Base-by-base conservation (phyloP, 2,329 filamentous ascomycete species). In the Hyphodiscus sp. region DNA sequence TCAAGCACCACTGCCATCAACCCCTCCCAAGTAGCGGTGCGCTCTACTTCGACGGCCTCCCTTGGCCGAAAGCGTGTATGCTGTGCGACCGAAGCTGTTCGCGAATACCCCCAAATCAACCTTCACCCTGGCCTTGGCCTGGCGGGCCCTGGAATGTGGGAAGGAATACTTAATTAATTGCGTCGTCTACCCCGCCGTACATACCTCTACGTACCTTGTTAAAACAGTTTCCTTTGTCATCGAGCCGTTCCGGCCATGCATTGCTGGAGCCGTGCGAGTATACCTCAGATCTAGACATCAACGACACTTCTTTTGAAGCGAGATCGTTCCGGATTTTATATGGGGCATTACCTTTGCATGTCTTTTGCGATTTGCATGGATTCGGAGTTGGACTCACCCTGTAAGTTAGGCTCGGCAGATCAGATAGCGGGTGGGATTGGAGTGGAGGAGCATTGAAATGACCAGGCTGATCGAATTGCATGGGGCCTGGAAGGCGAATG, bases 111-210 rank as follows among this genome's bases (percentile, higher is more conserved):
- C 57, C 72, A 76, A 56, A 69, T 74, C 44, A 67, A 72, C 20
- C 67, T 77, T 44, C 78, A 81, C 61, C 72, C 76, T 45, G 74
- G 73, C 43, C 71, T 78, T 53, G 76, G 70, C 46, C 69, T 76
- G 30, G 74, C 75, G 44, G 81, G 79, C 38, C 79, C 80, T 41
- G 82, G 83, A 50, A 85, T 86, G 81, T 87, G 84, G 83, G 74
- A 79, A 55, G 80, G 78, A 52, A 81, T 87, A 58, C 71, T 86
- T 59, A 81, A 72, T 70, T 67, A 56, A 56, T 38, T n/a, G 33
- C 33, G 33, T 38, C 33, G 16, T 15, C 33, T 6, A 5, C 33
- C 33, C 11, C 33, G 11, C 11, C 33, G 16, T 38, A 38, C 33
- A 38, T 38, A 38, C 33, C 11, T n/a, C 33, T 38, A 13, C 23